Base-by-base conservation (phyloP, 176 grass and related monocot genomes). In the Cymbopogon citratus region DNA sequence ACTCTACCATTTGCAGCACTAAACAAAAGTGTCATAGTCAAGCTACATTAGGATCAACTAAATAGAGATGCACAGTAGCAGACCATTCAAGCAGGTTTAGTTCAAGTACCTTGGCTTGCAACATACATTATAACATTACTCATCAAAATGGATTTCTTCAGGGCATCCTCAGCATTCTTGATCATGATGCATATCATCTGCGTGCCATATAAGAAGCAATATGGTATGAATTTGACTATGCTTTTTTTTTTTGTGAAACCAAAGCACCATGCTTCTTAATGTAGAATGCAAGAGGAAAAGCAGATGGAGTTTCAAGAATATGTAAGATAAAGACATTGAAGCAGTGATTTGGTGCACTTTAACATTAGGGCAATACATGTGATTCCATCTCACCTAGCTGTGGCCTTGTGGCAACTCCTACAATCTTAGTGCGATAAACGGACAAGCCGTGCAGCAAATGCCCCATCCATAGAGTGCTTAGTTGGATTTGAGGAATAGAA, bases 401-500 rank as follows among this genome's bases (percentile, higher is more conserved):
- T 51, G 45, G 28, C 18, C 62, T 35, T 66, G 45, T 79, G 45
- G 33, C 18, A 74, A 74, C 46, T 38, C 71, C 76, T 83, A 92
- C 38, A 74, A 60, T 25, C 61, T 81, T 83, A 91, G 63, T 75
- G 26, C 11, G 45, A 52, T 59, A 87, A 91, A 31, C 84, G 83
- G 27, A 94, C 65, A 74, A 97, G 85, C 41, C 92, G 91, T 73
- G 94, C 90, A 77, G 92, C 92, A 87, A 97, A 97, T 88, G 94
- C 87, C 65, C 94, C 92, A 70, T 97, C 94, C 49, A 97, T 92
- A 63, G 85, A 74, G 86, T 94, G 94, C 27, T 92, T 94, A 63
- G 89, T 91, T 82, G 91, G 91, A 88, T 84, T 91, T 80, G 94
- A 94, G 62, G 86, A 94, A 90, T 92, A 97, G 83, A 94, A 97